Evolutionary conservation across 228 moss, liverwort and hornwort species (phyloP).

Genomic region (Sphagnum fallax): DNA sequence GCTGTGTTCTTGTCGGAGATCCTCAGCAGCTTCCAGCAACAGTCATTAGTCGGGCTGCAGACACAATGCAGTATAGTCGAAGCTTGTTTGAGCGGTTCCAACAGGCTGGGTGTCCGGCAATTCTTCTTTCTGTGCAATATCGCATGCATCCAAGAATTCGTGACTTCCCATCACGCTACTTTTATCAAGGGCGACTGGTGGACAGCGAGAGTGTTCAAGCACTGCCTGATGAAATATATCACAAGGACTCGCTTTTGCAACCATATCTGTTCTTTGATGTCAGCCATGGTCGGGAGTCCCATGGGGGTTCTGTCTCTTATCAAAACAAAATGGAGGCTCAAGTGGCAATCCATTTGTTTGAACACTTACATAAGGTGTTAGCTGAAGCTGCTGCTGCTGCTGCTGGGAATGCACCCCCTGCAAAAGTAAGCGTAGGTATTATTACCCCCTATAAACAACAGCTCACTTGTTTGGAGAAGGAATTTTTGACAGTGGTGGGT

Average conservation of each 20-base stretch:
- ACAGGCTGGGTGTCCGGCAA: slow-evolving; percentile 96
- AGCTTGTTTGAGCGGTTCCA: slow-evolving; percentile 98
- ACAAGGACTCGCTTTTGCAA: slow-evolving; percentile 70
- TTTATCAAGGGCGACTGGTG: slow-evolving; percentile 79
- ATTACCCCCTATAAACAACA: slow-evolving; percentile 99
- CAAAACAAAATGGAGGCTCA: slow-evolving; percentile 98
- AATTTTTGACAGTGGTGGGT: slow-evolving; percentile 72
- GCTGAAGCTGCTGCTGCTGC: slow-evolving; percentile 26
- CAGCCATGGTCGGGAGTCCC: slow-evolving; percentile 90
- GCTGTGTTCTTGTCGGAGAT: slow-evolving; percentile 98
- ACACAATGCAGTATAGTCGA: slow-evolving; percentile 97
- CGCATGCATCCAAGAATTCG: slow-evolving; percentile 98
- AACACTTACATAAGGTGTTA: slow-evolving; percentile 64
- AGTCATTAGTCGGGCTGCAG: slow-evolving; percentile 93
- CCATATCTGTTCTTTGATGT: slow-evolving; percentile 97
- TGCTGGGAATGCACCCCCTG: slow-evolving; percentile 33
- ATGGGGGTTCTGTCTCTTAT: slow-evolving; percentile 96
- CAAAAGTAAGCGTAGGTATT: slow-evolving; percentile 78
- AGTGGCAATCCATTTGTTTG: slow-evolving; percentile 80
- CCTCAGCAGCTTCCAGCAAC: slow-evolving; percentile 99
- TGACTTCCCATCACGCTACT: slow-evolving; percentile 92
- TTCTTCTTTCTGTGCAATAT: slow-evolving; percentile 95
- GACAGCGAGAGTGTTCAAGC: slow-evolving; percentile 90
- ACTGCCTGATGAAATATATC: slow-evolving; percentile 66
- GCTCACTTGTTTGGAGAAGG: slow-evolving; percentile 86